Percentiles rank a stretch among this genome's conserved stretches.
Evolutionary conservation across 805 yeast species (phyloP).

Genomic region (Saturnispora mendoncae): DNA sequence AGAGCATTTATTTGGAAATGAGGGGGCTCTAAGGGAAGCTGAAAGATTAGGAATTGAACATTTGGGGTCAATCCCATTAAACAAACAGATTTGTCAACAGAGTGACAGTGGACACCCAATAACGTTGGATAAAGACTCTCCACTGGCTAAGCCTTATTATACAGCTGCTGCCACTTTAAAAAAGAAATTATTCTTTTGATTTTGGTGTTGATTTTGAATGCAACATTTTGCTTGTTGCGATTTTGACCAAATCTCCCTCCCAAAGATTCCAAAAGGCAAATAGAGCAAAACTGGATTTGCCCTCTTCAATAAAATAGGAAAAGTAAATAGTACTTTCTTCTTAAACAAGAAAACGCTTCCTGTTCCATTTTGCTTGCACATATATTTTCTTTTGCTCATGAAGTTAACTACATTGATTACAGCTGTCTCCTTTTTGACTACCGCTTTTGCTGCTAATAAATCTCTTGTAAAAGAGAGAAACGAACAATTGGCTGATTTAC

Average conservation of each 20-base stretch:
- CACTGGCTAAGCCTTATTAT: conserved; percentile 35
- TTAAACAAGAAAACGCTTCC: background rate
- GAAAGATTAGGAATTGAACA: conserved; percentile 38
- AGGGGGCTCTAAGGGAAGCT: conserved; percentile 47
- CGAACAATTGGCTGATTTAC: background rate
- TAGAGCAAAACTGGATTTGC: too few relatives aligned
- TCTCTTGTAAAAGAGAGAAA: background rate
- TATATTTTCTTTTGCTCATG: background rate
- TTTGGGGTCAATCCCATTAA: conserved; percentile 62
- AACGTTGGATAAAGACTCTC: conserved; percentile 35
- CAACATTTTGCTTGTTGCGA: background rate
- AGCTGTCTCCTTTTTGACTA: background rate
- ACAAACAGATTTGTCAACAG: conserved; percentile 46
- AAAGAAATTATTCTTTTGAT: conserved; percentile 5
- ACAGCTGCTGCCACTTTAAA: conserved; percentile 38
- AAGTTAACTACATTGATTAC: background rate
- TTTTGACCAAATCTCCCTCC: too few relatives aligned
- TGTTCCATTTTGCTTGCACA: background rate
- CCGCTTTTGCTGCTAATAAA: background rate
- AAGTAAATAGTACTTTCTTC: background rate
- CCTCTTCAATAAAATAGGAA: too few relatives aligned
- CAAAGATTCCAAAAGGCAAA: too few relatives aligned
- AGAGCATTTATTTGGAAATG: conserved; percentile 65
- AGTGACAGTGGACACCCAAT: conserved; percentile 63
- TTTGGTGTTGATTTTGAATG: background rate